These are phyloP conservation scores for Carex kokanica DNA, from an alignment of 176 grass and related monocot species.

Conservation along the genomic window DNA sequence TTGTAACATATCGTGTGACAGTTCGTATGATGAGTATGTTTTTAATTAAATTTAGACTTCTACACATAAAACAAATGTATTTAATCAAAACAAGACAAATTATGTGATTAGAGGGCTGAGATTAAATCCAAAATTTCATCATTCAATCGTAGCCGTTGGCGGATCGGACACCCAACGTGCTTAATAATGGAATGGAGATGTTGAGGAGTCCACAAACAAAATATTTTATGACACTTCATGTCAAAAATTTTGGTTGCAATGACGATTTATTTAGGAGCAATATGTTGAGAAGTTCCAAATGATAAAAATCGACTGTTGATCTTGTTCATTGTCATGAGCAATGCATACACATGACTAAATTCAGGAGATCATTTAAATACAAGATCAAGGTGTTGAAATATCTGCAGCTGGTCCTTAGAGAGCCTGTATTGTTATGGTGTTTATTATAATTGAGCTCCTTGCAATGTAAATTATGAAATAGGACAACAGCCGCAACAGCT, in stretches of 20 bases:
- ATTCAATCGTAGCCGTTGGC: too few relatives aligned
- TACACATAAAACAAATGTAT: too few relatives aligned
- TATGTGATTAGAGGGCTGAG: too few relatives aligned
- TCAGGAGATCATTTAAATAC: background rate
- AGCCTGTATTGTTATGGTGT: background rate
- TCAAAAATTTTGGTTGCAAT: background rate
- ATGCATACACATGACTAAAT: background rate
- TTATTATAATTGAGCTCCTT: conserved; percentile 2
- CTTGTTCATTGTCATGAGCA: background rate
- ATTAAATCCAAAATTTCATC: too few relatives aligned
- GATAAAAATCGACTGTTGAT: background rate
- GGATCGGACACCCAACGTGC: too few relatives aligned
- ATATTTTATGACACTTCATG: background rate
- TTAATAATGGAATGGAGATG: too few relatives aligned
- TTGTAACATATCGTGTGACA: too few relatives aligned
- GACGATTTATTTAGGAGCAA: background rate
- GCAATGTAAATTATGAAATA: conserved; percentile 36
- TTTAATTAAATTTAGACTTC: too few relatives aligned
- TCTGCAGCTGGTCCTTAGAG: background rate
- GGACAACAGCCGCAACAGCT: conserved; percentile 47
- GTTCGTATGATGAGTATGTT: too few relatives aligned
- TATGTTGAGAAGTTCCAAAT: background rate
- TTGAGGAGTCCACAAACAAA: background rate
- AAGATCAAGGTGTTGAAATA: too few relatives aligned
- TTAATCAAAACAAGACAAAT: too few relatives aligned